Conservation (phyloP, 192 early-diverging fungal genomes). For the Phycomyces nitens region DNA sequence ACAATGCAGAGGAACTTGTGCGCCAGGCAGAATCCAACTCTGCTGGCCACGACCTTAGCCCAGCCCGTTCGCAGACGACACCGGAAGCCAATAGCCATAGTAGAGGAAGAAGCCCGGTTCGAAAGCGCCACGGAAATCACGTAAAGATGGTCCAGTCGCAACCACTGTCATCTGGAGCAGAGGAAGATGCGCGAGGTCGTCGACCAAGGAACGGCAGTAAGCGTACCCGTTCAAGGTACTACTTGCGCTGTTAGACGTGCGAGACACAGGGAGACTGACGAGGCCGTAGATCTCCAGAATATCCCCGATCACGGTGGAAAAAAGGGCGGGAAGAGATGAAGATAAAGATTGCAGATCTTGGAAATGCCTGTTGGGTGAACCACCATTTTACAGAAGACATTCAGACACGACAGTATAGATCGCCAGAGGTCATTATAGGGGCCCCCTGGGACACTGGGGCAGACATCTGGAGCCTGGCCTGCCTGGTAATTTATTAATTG, state of each 20-base stretch:
- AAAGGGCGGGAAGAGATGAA: slow-evolving; percentile 19
- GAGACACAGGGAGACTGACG: too few species aligned
- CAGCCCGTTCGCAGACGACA: not conserved
- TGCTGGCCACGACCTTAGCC: not conserved
- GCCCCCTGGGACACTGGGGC: slow-evolving; percentile 79
- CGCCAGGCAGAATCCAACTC: slow-evolving; percentile 27
- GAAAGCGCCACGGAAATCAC: slow-evolving; percentile 10
- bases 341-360: slow-evolving; percentile 95
- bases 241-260: not conserved
- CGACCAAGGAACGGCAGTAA: not conserved
- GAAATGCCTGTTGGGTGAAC: slow-evolving; percentile 94
- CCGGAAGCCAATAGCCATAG: slow-evolving; percentile 1
- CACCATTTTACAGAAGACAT: slow-evolving; percentile 96
- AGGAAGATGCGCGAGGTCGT: slow-evolving; percentile 7
- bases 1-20: slow-evolving; percentile 79
- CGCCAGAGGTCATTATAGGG: slow-evolving; percentile 93
- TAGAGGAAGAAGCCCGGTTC: slow-evolving; percentile 16
- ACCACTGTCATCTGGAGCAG: slow-evolving; percentile 19
- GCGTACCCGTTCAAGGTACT: not conserved
- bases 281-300: too few species aligned
- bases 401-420: slow-evolving; percentile 96
- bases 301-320: not conserved
- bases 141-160: slow-evolving; percentile 31
- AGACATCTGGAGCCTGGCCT: slow-evolving; percentile 94
- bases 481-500: slow-evolving; percentile 56